Evolutionary conservation across 164 flowering plant genomes (phyloP).

Genomic region (Vitis amurensis): DNA sequence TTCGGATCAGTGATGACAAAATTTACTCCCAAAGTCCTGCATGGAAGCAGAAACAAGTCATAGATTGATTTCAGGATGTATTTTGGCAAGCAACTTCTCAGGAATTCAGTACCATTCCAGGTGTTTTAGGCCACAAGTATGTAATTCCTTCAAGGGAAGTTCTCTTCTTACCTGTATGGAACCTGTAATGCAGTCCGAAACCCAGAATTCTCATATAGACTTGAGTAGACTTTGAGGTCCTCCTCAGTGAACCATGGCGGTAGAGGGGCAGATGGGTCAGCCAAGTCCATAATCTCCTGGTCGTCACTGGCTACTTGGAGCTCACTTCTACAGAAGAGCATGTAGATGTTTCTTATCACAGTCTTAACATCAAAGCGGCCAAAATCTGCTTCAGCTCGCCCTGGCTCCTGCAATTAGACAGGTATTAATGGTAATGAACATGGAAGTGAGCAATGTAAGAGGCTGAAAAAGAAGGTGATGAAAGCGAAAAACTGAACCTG

Average conservation of each 20-base stretch:
- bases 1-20: neutral
- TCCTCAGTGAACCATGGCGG: constrained; percentile 61
- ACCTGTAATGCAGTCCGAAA: constrained; percentile 49
- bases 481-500: constrained; percentile 19
- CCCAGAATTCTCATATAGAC: constrained; percentile 51
- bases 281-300: constrained; percentile 63
- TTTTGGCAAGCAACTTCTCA: neutral
- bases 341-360: constrained; percentile 52
- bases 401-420: constrained; percentile 36
- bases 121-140: no score
- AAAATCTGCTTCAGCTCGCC: constrained; percentile 62
- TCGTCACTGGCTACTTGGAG: constrained; percentile 42
- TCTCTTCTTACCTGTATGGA: constrained; percentile 50
- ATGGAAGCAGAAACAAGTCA: neutral
- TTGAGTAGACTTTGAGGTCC: constrained; percentile 43
- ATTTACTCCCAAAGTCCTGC: neutral
- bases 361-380: constrained; percentile 48
- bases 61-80: neutral
- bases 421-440: neutral
- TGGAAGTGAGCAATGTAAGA: neutral
- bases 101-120: no score
- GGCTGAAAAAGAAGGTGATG: neutral
- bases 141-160: neutral
- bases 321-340: constrained; percentile 52
- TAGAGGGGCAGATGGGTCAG: constrained; percentile 49